Conservation (phyloP, 257 asterid genomes). For the Solanum arcanum region DNA sequence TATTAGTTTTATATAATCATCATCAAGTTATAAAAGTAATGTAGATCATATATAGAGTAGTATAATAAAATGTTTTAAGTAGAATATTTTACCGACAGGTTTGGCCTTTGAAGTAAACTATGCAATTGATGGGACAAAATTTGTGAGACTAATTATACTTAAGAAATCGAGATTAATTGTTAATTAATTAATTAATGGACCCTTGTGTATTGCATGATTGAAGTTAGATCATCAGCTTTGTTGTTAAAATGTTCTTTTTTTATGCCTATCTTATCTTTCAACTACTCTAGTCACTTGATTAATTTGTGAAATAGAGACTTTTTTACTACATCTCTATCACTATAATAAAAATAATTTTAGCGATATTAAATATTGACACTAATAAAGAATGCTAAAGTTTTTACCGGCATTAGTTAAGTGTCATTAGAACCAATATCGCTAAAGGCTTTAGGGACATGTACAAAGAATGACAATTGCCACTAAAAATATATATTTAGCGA, state of each 20-base stretch:
- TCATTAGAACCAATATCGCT: no score
- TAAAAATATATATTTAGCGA: no score
- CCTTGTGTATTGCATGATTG: conserved; percentile 1
- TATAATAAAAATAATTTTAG: no score
- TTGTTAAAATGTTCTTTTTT: not conserved
- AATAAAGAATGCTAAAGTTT: fast-evolving
- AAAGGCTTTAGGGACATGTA: no score
- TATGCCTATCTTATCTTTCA: conserved; percentile 19
- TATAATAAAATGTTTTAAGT: not conserved
- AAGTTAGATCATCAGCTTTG: not conserved
- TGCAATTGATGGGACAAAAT: not conserved
- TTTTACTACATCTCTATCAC: not conserved
- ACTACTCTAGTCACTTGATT: conserved; percentile 22
- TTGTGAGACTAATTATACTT: not conserved
- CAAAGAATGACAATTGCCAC: no score
- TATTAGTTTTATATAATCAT: not conserved
- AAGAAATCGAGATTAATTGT: not conserved
- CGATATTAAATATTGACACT: fast-evolving
- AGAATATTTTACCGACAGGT: not conserved
- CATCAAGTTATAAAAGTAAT: not conserved
- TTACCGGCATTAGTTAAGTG: no score
- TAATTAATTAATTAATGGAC: not conserved
- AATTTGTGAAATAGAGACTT: not conserved
- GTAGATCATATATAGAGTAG: not conserved
- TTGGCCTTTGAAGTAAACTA: not conserved